Evolutionary conservation across 2,329 filamentous ascomycete genomes (phyloP).

Genomic region (Hymenoscyphus fructigenus): DNA sequence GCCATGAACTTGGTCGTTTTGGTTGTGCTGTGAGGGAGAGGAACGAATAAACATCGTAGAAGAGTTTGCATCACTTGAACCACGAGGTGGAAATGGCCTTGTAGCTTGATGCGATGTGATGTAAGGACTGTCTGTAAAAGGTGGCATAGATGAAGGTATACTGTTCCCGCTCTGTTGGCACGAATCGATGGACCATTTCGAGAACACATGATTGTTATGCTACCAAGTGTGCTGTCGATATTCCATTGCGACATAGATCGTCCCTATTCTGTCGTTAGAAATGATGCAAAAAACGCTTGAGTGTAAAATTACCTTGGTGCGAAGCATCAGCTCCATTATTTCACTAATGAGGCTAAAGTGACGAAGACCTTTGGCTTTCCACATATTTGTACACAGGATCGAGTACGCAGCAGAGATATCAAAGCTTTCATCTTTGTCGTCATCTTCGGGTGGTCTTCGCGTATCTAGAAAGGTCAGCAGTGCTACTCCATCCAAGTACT

Average conservation of each 20-base stretch:
- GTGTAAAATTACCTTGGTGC: slow-evolving; percentile 31
- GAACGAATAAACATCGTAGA: slow-evolving; percentile 51
- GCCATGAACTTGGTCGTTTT: slow-evolving; percentile 27
- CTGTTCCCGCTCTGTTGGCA: slow-evolving; percentile 23
- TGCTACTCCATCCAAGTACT: neutral
- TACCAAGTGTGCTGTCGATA: slow-evolving; percentile 36
- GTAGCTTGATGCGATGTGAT: slow-evolving; percentile 59
- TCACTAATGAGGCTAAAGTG: slow-evolving; percentile 35
- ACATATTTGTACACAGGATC: slow-evolving; percentile 26
- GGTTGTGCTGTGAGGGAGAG: slow-evolving; percentile 35
- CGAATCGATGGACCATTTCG: slow-evolving; percentile 27
- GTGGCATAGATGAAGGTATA: slow-evolving; percentile 43
- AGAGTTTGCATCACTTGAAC: slow-evolving; percentile 54
- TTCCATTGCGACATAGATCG: slow-evolving; percentile 36
- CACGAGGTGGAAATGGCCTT: slow-evolving; percentile 61
- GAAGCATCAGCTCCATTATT: slow-evolving; percentile 35
- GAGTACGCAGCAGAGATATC: slow-evolving; percentile 31
- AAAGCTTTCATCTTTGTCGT: slow-evolving; percentile 18
- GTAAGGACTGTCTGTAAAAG: slow-evolving; percentile 57
- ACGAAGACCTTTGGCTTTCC: slow-evolving; percentile 26
- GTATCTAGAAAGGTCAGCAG: slow-evolving; percentile 22
- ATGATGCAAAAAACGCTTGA: neutral
- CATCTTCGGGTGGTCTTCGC: slow-evolving; percentile 17
- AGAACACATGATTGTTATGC: slow-evolving; percentile 36
- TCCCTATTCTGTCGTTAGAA: slow-evolving; percentile 19